Percentiles rank a stretch among this genome's conserved stretches.
Evolutionary conservation across 2,329 filamentous ascomycete genomes (phyloP).

Genomic region (Sclerotinia glacialis): DNA sequence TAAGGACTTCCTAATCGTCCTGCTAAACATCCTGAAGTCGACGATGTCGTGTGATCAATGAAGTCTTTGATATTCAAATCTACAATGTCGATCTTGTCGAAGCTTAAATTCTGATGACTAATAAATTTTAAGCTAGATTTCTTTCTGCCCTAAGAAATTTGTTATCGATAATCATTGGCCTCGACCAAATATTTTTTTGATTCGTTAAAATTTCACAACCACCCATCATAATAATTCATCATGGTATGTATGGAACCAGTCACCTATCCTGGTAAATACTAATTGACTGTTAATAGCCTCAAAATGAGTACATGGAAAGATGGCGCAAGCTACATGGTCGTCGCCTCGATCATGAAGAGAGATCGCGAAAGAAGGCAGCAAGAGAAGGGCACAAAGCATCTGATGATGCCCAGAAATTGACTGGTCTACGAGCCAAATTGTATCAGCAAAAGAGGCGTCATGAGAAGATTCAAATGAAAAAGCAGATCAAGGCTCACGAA

Average conservation of each 20-base stretch:
- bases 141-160: slow-evolving; percentile 24
- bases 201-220: slow-evolving; percentile 21
- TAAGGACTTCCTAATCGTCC: slow-evolving; percentile 61
- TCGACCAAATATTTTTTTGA: slow-evolving; percentile 22
- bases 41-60: slow-evolving; percentile 7
- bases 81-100: slow-evolving; percentile 16
- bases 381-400: slow-evolving; percentile 87
- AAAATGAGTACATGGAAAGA: slow-evolving; percentile 82
- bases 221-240: slow-evolving; percentile 27
- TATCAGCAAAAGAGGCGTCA: slow-evolving; percentile 90
- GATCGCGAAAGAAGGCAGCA: slow-evolving; percentile 78
- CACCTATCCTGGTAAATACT: slow-evolving; percentile 33
- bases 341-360: slow-evolving; percentile 58
- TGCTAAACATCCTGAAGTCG: slow-evolving; percentile 38
- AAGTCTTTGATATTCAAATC: slow-evolving; percentile 20
- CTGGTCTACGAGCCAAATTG: slow-evolving; percentile 87
- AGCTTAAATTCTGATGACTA: slow-evolving; percentile 20
- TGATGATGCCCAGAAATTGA: slow-evolving; percentile 88
- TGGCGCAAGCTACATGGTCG: slow-evolving; percentile 63
- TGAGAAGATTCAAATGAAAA: slow-evolving; percentile 98
- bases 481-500: slow-evolving; percentile 90
- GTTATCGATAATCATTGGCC: slow-evolving; percentile 27
- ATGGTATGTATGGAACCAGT: slow-evolving; percentile 26
- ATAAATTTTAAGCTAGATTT: slow-evolving; percentile 1
- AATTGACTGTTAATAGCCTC: slow-evolving; percentile 53